Conservation (phyloP, 2,329 filamentous ascomycete species). For the Huntiella abstrusa region DNA sequence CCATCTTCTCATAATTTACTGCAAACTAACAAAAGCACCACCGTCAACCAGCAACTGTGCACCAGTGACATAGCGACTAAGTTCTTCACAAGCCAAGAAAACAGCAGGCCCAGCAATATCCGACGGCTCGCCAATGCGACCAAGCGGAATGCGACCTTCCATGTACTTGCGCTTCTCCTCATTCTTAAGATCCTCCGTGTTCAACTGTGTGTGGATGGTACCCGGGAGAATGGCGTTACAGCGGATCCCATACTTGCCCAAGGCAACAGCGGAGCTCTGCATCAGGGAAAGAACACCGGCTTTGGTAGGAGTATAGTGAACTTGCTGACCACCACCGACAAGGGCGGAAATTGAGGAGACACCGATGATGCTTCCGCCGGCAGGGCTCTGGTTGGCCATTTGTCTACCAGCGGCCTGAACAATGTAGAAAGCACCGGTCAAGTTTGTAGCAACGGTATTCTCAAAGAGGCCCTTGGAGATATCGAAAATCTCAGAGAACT, state of each 20-base stretch:
- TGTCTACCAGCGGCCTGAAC: slow-evolving; percentile 70
- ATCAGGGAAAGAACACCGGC: slow-evolving; percentile 65
- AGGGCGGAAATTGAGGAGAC: slow-evolving; percentile 56
- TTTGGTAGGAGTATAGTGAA: slow-evolving; percentile 80
- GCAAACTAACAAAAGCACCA: slow-evolving; percentile 74
- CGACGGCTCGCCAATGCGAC: slow-evolving; percentile 50
- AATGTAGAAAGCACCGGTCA: slow-evolving; percentile 71
- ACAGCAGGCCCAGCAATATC: slow-evolving; percentile 73
- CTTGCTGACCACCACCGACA: slow-evolving; percentile 60
- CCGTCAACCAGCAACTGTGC: slow-evolving; percentile 75
- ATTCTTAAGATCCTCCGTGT: slow-evolving; percentile 63
- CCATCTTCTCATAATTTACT: slow-evolving; percentile 24
- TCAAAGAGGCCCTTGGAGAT: slow-evolving; percentile 52
- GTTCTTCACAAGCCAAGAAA: slow-evolving; percentile 59
- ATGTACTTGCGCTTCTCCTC: slow-evolving; percentile 56
- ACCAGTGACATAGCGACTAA: slow-evolving; percentile 68
- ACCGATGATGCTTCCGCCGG: slow-evolving; percentile 64
- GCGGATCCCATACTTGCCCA: slow-evolving; percentile 56
- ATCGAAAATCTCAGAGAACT: slow-evolving; percentile 71
- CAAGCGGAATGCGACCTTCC: slow-evolving; percentile 64
- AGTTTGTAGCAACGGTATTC: slow-evolving; percentile 58
- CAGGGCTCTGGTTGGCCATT: slow-evolving; percentile 48
- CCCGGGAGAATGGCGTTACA: slow-evolving; percentile 75
- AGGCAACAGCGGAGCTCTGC: slow-evolving; percentile 63
- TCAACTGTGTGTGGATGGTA: slow-evolving; percentile 67